These are phyloP conservation scores for Hypoxylon sp. DNA, from an alignment of 2,329 filamentous ascomycete genomes.

Conservation along the genomic window DNA sequence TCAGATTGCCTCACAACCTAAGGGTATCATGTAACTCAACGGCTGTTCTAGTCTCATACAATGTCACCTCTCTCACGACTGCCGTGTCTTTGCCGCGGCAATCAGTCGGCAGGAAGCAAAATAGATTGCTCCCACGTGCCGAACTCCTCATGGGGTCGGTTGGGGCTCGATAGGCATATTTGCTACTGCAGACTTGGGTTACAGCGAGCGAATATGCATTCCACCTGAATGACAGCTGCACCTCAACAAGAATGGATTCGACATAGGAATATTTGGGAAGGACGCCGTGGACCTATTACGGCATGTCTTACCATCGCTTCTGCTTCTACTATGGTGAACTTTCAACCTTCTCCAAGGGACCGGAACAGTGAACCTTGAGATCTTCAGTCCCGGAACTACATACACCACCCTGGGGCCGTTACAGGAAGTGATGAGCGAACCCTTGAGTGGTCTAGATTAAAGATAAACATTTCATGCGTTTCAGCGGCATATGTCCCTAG, in stretches of 20 bases:
- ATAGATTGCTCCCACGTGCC: constrained; percentile 49
- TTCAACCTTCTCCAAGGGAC: constrained; percentile 30
- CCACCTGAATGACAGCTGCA: constrained; percentile 42
- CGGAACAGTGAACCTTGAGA: constrained; percentile 29
- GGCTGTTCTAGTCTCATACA: constrained; percentile 27
- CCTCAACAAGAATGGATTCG: constrained; percentile 31
- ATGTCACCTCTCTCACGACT: constrained; percentile 31
- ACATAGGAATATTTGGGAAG: constrained; percentile 10
- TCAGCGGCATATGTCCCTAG: constrained; percentile 28
- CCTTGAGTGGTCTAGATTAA: constrained; percentile 43
- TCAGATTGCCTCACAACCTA: constrained; percentile 29
- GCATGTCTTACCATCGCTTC: constrained; percentile 11
- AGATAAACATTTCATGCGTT: constrained; percentile 33
- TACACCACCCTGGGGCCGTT: constrained; percentile 27
- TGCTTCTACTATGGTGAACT: not conserved
- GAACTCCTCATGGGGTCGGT: constrained; percentile 35
- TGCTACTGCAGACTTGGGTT: constrained; percentile 27
- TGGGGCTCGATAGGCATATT: constrained; percentile 25
- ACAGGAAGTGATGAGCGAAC: constrained; percentile 41
- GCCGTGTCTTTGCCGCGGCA: constrained; percentile 47
- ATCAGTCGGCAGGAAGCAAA: constrained; percentile 48
- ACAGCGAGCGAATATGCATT: constrained; percentile 33
- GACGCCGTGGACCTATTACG: constrained; percentile 18
- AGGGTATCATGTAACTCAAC: constrained; percentile 28
- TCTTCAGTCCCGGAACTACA: constrained; percentile 38